Percentiles rank a stretch among this genome's conserved stretches.
Evolutionary conservation across 164 flowering plant genomes (phyloP).

Genomic region (Hamamelis virginiana): DNA sequence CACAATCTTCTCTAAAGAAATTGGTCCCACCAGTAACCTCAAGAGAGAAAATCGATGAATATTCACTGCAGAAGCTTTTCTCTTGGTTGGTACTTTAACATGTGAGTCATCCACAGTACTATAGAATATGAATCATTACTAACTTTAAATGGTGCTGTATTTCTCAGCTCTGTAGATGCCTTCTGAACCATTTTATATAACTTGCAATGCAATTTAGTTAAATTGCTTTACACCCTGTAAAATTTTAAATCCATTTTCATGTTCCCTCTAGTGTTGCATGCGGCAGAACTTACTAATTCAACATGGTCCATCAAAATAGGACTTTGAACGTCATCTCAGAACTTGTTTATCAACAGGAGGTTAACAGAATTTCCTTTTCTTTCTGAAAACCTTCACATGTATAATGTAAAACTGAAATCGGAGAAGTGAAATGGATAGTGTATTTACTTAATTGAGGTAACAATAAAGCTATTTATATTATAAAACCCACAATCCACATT

Average conservation of each 20-base stretch:
- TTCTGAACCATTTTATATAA: background rate
- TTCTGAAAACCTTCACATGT: no score
- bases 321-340: no score
- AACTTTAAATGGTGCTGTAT: conserved; percentile 11
- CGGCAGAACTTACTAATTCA: no score
- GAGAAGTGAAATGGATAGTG: no score
- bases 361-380: no score
- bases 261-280: background rate
- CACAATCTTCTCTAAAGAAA: conserved; percentile 14
- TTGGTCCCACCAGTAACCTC: conserved; percentile 19
- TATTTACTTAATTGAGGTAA: no score
- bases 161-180: background rate
- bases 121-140: conserved; percentile 20
- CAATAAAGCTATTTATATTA: no score
- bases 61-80: conserved; percentile 21
- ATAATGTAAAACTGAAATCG: no score
- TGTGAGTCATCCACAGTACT: conserved; percentile 25
- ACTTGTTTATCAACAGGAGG: no score
- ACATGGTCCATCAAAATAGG: no score
- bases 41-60: conserved; percentile 15
- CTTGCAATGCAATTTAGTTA: background rate
- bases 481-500: no score
- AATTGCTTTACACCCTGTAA: background rate
- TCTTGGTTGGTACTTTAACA: conserved; percentile 24
- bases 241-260: background rate